Percentiles rank a stretch among this genome's conserved stretches.
Conservation (phyloP, 805 yeast genomes). For the Kazachstania kunashirensis region DNA sequence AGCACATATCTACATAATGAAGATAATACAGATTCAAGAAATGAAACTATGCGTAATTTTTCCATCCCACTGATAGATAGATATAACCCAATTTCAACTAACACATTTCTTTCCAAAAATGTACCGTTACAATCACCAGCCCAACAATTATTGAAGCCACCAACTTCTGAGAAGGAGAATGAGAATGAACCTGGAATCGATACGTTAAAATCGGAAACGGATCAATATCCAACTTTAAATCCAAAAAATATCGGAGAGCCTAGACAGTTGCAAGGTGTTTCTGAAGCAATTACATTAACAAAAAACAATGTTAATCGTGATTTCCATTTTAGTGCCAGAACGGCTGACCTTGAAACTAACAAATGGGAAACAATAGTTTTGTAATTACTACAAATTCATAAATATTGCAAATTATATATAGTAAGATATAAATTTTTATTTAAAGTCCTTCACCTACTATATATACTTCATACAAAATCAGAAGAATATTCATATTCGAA, state of each 20-base stretch:
- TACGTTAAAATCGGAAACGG: too few species aligned
- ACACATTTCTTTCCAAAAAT: conserved; percentile 3
- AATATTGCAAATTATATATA: too few species aligned
- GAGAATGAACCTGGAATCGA: too few species aligned
- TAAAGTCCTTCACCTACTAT: too few species aligned
- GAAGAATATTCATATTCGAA: neutral
- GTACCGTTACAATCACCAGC: neutral
- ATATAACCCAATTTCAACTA: conserved; percentile 6
- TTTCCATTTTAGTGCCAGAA: neutral
- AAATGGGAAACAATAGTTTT: neutral
- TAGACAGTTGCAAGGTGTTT: too few species aligned
- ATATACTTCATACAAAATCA: neutral
- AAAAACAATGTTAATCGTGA: neutral
- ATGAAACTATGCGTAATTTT: too few species aligned
- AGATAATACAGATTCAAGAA: too few species aligned
- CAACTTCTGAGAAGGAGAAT: neutral
- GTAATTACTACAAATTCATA: neutral
- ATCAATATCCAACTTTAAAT: neutral
- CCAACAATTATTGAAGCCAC: too few species aligned
- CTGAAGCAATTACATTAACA: neutral
- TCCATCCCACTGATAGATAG: conserved; percentile 2
- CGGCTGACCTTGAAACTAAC: neutral
- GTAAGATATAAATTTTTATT: too few species aligned
- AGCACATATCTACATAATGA: too few species aligned
- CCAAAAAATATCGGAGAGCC: neutral